A percentile compares a stretch with the other conserved stretches of the same genome.
Conservation (phyloP, 78 protist genomes). For the Dictyostelium intermedium region DNA sequence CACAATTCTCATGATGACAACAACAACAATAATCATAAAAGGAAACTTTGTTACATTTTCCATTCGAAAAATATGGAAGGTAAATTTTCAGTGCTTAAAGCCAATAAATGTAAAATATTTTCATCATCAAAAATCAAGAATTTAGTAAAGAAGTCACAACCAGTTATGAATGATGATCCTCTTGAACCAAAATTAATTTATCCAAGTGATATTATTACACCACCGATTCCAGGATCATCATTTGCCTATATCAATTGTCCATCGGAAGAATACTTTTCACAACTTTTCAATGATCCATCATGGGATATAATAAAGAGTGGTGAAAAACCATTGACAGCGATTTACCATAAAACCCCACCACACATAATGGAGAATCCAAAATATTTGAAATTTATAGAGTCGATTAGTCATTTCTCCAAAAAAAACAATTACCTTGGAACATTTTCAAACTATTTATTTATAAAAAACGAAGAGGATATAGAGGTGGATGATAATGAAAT, state of each 20-base stretch:
- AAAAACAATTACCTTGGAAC: background rate
- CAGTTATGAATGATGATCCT: background rate
- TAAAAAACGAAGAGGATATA: background rate
- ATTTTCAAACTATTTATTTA: background rate
- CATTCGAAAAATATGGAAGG: background rate
- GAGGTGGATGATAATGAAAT: background rate
- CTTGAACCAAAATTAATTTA: background rate
- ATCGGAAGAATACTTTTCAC: background rate
- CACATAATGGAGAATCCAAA: background rate
- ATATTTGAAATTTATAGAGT: constrained; percentile 15
- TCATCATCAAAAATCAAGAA: background rate
- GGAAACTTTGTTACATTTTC: background rate
- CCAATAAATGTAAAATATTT: background rate
- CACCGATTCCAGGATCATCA: constrained; percentile 11
- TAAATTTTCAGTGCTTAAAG: background rate
- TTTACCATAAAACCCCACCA: background rate
- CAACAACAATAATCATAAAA: constrained; percentile 13
- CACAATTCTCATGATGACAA: constrained; percentile 12
- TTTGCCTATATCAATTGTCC: constrained; percentile 52
- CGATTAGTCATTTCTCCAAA: background rate
- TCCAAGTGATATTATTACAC: background rate
- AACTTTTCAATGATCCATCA: background rate
- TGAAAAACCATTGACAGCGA: background rate
- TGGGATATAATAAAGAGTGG: background rate
- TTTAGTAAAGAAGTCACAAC: background rate